These are phyloP conservation scores for Myxozyma melibiosi DNA, from an alignment of 805 yeast genomes.

Conservation along the genomic window DNA sequence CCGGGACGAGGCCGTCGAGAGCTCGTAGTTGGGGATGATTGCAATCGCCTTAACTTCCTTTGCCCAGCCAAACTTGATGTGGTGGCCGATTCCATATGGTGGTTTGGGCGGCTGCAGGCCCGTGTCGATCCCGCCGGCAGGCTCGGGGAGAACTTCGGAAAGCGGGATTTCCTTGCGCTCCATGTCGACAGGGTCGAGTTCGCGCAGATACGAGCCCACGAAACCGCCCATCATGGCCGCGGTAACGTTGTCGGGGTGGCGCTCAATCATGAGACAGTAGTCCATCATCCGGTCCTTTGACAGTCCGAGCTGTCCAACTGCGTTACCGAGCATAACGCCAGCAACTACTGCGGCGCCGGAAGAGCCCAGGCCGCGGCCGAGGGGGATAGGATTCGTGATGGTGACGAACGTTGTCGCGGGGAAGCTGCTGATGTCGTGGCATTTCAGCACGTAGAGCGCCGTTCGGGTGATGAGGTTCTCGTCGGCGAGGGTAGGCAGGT, in stretches of 20 bases:
- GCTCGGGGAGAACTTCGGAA: constrained; percentile 78
- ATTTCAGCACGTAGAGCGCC: constrained; percentile 86
- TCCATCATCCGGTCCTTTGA: constrained; percentile 84
- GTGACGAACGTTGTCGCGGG: constrained; percentile 82
- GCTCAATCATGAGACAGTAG: constrained; percentile 93
- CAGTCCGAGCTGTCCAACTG: constrained; percentile 71
- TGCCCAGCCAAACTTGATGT: constrained; percentile 83
- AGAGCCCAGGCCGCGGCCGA: constrained; percentile 96
- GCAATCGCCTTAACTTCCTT: constrained; percentile 82
- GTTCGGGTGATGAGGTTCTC: constrained; percentile 87
- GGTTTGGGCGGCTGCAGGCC: constrained; percentile 77
- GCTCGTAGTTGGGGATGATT: constrained; percentile 91
- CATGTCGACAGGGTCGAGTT: constrained; percentile 68
- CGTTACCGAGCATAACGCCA: constrained; percentile 88
- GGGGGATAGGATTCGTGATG: constrained; percentile 88
- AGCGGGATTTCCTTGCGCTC: constrained; percentile 81
- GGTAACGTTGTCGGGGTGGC: constrained; percentile 97
- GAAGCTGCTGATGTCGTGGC: constrained; percentile 73
- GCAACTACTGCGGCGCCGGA: constrained; percentile 99
- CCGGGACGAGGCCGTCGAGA: constrained; percentile 88
- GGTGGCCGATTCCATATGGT: constrained; percentile 84
- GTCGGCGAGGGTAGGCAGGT: constrained; percentile 77
- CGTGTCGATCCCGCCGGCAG: constrained; percentile 69
- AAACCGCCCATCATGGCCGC: constrained; percentile 99
- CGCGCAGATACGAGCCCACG: constrained; percentile 91